phyloP scores from a whole-genome alignment of 78 protist genomes.

The Speleostelium caveatum region DNA sequence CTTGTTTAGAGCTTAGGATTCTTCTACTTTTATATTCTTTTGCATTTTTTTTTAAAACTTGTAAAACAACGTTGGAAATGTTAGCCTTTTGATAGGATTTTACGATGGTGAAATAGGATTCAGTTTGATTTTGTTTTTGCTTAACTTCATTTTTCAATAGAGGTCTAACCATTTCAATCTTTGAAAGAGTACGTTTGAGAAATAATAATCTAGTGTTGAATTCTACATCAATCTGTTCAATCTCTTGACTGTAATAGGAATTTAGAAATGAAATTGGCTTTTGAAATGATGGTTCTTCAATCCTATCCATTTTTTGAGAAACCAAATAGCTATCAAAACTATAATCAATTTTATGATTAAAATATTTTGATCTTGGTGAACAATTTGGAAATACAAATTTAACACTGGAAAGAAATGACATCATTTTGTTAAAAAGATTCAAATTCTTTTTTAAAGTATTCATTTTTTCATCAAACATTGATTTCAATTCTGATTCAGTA shows the following conservation, averaged over 20 bases:
- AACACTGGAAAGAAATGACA: neutral
- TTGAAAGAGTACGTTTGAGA: neutral
- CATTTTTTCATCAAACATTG: no score
- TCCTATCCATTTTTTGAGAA: constrained; percentile 33
- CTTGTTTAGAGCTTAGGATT: constrained; percentile 13
- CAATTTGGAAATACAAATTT: neutral
- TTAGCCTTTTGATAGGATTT: constrained; percentile 61
- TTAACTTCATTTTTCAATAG: neutral
- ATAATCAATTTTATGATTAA: neutral
- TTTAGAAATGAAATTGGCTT: constrained; percentile 17
- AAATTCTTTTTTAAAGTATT: no score
- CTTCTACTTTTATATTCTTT: constrained; percentile 34
- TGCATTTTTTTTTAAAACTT: constrained; percentile 44
- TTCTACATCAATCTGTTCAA: constrained; percentile 2
- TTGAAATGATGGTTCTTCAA: neutral
- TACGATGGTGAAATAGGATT: constrained; percentile 10
- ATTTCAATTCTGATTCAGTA: neutral
- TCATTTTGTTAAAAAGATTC: neutral
- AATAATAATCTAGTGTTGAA: neutral
- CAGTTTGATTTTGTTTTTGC: neutral
- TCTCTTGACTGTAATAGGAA: constrained; percentile 1
- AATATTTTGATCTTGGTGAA: neutral
- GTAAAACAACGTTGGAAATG: constrained; percentile 20
- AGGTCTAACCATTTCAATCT: neutral
- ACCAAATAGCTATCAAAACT: constrained; percentile 6